Conservation (phyloP, 192 early-diverging fungal genomes). For the Phycomyces nitens region DNA sequence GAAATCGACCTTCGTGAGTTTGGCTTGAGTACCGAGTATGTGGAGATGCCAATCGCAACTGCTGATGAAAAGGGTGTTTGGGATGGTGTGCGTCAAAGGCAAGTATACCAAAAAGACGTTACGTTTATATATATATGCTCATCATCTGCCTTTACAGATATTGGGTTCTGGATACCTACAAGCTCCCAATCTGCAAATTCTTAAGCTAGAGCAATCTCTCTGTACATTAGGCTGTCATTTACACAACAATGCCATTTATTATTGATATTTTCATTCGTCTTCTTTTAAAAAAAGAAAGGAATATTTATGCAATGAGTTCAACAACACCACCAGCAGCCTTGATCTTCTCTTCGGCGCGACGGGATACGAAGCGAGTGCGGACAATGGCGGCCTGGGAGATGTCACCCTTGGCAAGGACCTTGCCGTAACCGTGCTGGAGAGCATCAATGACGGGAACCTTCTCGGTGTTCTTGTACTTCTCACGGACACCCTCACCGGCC, state of each 20-base stretch:
- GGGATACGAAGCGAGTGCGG: conserved; percentile 88
- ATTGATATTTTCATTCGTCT: background rate
- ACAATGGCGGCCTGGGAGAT: conserved; percentile 93
- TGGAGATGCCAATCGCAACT: conserved; percentile 66
- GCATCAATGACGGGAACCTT: conserved; percentile 91
- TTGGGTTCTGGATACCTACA: conserved; percentile 69
- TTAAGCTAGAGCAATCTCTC: conserved; percentile 19
- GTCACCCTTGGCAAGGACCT: conserved; percentile 93
- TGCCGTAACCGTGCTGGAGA: conserved; percentile 78
- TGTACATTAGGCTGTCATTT: conserved; percentile 1
- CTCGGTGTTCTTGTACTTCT: conserved; percentile 78
- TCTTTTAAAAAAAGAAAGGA: background rate
- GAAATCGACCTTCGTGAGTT: conserved; percentile 78
- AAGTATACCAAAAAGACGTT: conserved; percentile 26
- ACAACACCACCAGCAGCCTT: conserved; percentile 87
- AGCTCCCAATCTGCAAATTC: conserved; percentile 70
- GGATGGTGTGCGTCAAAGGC: conserved; percentile 74
- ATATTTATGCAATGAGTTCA: conserved; percentile 53
- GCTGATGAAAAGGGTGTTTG: conserved; percentile 78
- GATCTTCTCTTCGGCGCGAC: conserved; percentile 96
- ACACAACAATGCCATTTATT: conserved; percentile 12
- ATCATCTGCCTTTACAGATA: conserved; percentile 37
- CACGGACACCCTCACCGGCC: conserved; percentile 80
- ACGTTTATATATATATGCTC: background rate
- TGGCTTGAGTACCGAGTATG: conserved; percentile 72